phyloP scores from a whole-genome alignment of 2,329 filamentous ascomycete genomes.

The Trichoderma endophyticum region DNA sequence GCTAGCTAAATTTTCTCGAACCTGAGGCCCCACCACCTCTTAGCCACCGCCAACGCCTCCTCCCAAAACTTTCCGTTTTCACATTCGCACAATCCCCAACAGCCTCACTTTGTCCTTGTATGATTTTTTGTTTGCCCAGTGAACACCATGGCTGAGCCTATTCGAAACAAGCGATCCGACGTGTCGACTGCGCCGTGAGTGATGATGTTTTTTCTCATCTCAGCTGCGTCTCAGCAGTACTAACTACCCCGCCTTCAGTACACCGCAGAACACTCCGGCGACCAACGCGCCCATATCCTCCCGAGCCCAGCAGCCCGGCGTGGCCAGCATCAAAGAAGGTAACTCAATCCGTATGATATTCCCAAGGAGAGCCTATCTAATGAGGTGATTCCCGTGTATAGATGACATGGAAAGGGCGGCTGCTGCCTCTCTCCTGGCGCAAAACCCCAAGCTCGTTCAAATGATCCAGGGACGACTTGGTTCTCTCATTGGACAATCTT shows the following conservation, averaged over 20 bases:
- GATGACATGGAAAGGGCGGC: constrained; percentile 87
- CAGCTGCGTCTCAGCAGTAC: constrained; percentile 24
- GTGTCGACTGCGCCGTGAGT: constrained; percentile 58
- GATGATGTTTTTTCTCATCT: constrained; percentile 8
- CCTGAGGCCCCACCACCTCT: constrained; percentile 40
- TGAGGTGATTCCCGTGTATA: constrained; percentile 37
- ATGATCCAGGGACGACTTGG: constrained; percentile 98
- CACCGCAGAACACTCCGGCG: constrained; percentile 95
- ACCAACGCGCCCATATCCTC: constrained; percentile 96
- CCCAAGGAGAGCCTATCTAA: constrained; percentile 21
- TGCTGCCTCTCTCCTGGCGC: constrained; percentile 88
- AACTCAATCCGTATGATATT: constrained; percentile 36
- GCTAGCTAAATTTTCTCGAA: constrained; percentile 37
- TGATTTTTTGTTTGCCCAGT: constrained; percentile 27
- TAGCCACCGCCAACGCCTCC: constrained; percentile 36
- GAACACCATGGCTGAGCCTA: constrained; percentile 59
- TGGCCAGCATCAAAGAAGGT: constrained; percentile 98
- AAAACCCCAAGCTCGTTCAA: constrained; percentile 89
- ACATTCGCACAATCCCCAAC: constrained; percentile 26
- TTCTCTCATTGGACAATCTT: constrained; percentile 88
- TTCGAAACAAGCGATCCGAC: constrained; percentile 61
- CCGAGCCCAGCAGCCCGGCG: constrained; percentile 90
- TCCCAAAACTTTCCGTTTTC: constrained; percentile 34
- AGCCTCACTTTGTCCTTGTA: constrained; percentile 26
- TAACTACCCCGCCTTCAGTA: constrained; percentile 59